Evolutionary conservation across 73 alveolate species (phyloP).

Genomic region (Paramecium pentaurelia): DNA sequence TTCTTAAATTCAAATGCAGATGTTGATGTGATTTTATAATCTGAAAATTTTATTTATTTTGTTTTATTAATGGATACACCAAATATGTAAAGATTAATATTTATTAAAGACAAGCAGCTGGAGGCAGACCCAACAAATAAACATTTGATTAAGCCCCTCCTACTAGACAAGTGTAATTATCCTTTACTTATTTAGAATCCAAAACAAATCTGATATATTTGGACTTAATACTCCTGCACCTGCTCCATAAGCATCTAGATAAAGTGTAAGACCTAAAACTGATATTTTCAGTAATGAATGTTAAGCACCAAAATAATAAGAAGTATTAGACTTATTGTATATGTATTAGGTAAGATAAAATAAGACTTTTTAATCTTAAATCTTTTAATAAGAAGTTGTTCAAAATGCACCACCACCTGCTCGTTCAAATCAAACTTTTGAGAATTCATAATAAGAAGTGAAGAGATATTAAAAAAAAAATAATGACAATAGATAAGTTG

Average conservation of each 20-base stretch:
- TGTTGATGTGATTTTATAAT: background rate
- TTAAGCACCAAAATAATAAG: background rate
- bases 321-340: background rate
- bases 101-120: conserved; percentile 8
- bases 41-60: background rate
- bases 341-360: background rate
- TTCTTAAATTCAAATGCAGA: background rate
- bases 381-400: background rate
- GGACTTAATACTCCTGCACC: background rate
- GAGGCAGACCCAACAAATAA: background rate
- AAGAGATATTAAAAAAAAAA: background rate
- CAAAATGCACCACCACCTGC: background rate
- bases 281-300: conserved; percentile 10
- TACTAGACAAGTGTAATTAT: background rate
- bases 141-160: background rate
- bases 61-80: conserved; percentile 18
- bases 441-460: background rate
- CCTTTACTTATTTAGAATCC: background rate
- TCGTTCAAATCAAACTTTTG: background rate
- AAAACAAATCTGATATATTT: conserved; percentile 12
- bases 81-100: background rate
- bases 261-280: conserved; percentile 13
- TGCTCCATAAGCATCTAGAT: background rate
- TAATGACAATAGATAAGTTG: conserved; percentile 14
- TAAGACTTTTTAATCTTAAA: background rate